These are phyloP conservation scores for Erucastrum elatum DNA, from an alignment of 345 rosid genomes.

Conservation along the genomic window DNA sequence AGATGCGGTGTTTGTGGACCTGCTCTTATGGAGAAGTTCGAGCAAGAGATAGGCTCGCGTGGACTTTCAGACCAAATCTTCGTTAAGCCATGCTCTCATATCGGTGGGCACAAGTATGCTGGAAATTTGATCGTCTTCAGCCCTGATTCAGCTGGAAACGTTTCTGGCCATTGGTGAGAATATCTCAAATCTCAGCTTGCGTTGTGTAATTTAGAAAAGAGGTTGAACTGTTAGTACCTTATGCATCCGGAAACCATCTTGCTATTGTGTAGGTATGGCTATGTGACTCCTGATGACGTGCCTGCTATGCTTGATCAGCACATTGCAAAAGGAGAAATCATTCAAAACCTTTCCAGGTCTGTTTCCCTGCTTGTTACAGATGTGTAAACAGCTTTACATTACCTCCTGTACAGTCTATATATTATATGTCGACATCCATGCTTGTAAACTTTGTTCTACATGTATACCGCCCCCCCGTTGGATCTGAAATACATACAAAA, in stretches of 20 bases:
- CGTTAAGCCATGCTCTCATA: slow-evolving; percentile 81
- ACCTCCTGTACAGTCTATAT: neutral
- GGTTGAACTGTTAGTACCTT: neutral
- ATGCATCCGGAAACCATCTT: slow-evolving; percentile 3
- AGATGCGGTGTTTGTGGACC: slow-evolving; percentile 99
- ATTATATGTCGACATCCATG: neutral
- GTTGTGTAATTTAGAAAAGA: neutral
- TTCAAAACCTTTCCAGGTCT: slow-evolving; percentile 83
- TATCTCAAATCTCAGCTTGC: neutral
- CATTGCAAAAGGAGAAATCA: slow-evolving; percentile 65
- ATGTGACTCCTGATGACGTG: slow-evolving; percentile 88
- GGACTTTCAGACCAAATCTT: slow-evolving; percentile 53
- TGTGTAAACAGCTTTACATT: neutral
- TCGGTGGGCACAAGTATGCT: slow-evolving; percentile 97
- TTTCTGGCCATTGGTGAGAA: slow-evolving; percentile 76
- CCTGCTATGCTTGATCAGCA: slow-evolving; percentile 88
- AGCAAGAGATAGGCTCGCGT: neutral
- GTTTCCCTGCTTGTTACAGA: slow-evolving; percentile 18
- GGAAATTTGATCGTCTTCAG: slow-evolving; percentile 82
- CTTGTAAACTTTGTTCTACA: slow-evolving; percentile 16
- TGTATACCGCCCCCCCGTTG: neutral
- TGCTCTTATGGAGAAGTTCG: slow-evolving; percentile 52
- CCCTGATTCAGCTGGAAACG: slow-evolving; percentile 61
- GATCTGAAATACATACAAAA: neutral
- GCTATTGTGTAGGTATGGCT: slow-evolving; percentile 75